Conservation (phyloP, 2,329 filamentous ascomycete species). For the Fusarium poae region DNA sequence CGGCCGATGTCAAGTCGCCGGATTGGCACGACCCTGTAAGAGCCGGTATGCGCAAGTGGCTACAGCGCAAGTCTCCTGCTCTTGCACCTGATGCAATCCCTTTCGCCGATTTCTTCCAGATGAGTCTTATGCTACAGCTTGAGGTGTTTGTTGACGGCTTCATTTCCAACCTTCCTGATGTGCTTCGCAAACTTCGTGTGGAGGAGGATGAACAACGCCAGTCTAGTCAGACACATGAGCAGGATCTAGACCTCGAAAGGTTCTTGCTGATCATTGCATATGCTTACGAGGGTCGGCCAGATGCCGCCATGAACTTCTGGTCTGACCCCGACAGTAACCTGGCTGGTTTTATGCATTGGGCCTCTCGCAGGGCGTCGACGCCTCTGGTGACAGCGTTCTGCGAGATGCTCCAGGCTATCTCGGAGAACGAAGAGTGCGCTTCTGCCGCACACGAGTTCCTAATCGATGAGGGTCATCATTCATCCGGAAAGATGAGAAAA, state of each 20-base stretch:
- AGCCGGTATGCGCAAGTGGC: constrained; percentile 81
- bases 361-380: constrained; percentile 93
- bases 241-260: constrained; percentile 83
- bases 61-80: constrained; percentile 82
- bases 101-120: constrained; percentile 79
- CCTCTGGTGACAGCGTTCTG: constrained; percentile 97
- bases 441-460: constrained; percentile 89
- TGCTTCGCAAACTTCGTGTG: constrained; percentile 84
- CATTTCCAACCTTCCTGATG: constrained; percentile 94
- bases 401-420: constrained; percentile 92
- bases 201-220: constrained; percentile 92
- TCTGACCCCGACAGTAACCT: constrained; percentile 91
- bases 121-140: constrained; percentile 80
- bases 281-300: constrained; percentile 85
- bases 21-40: constrained; percentile 92
- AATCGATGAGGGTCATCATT: constrained; percentile 82
- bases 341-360: constrained; percentile 95
- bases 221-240: constrained; percentile 73
- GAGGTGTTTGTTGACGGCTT: constrained; percentile 92
- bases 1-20: constrained; percentile 81
- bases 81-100: constrained; percentile 75
- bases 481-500: constrained; percentile 82
- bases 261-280: constrained; percentile 95
- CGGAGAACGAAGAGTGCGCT: constrained; percentile 84
- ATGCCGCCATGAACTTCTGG: constrained; percentile 92